A percentile compares a stretch with the other conserved stretches of the same genome.
Conservation (phyloP, 805 yeast genomes). For the Schizosaccharomyces cryophilus region DNA sequence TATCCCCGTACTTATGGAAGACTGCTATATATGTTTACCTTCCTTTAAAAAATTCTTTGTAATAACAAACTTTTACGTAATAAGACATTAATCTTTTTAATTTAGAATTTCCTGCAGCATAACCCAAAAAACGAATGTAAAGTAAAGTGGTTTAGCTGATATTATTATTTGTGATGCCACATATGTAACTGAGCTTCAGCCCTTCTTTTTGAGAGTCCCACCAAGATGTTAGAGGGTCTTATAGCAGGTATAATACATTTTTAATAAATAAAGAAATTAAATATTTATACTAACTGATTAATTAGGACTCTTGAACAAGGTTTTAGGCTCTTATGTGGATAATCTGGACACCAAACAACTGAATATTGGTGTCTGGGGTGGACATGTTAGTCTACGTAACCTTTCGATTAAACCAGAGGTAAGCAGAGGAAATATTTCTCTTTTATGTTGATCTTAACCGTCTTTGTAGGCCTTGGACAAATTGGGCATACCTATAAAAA, state of each 20-base stretch:
- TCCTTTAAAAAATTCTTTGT: too few species aligned
- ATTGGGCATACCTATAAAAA: constrained; percentile 64
- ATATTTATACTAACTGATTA: constrained; percentile 13
- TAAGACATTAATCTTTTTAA: too few species aligned
- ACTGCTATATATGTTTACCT: too few species aligned
- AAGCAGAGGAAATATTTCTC: not conserved
- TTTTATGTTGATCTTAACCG: not conserved
- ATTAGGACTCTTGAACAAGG: constrained; percentile 20
- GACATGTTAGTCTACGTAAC: constrained; percentile 70
- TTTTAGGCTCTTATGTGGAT: constrained; percentile 40
- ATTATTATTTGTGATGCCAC: too few species aligned
- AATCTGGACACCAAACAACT: constrained; percentile 87
- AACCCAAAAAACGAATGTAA: too few species aligned
- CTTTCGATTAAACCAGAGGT: constrained; percentile 57
- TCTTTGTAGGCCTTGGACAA: constrained; percentile 41
- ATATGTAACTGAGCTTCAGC: too few species aligned
- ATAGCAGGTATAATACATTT: not conserved
- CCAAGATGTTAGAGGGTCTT: not conserved
- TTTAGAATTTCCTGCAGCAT: too few species aligned
- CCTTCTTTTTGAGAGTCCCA: not conserved
- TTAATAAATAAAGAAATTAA: too few species aligned
- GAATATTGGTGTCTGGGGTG: constrained; percentile 92
- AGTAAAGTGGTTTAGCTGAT: too few species aligned
- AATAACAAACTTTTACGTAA: too few species aligned
- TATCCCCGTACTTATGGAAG: too few species aligned